phyloP scores from a whole-genome alignment of 805 yeast genomes.

The Nakazawaea holstii region DNA sequence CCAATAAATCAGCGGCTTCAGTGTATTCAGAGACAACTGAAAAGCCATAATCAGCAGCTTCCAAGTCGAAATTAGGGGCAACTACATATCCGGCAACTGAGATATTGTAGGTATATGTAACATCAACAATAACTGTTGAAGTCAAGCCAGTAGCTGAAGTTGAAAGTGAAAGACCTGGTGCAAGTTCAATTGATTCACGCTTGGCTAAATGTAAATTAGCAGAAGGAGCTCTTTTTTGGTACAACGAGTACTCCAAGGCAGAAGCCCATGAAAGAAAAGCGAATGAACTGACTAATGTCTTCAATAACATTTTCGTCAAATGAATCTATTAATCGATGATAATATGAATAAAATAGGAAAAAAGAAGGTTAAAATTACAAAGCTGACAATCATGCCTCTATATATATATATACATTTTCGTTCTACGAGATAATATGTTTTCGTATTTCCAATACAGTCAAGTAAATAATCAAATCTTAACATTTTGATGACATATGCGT shows the following conservation, averaged over 20 bases:
- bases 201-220: not conserved
- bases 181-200: not conserved
- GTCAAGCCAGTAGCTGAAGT: conserved; percentile 7
- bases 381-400: too few relatives aligned
- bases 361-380: not conserved
- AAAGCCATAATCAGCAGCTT: conserved; percentile 8
- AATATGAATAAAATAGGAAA: not conserved
- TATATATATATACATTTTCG: too few relatives aligned
- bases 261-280: conserved; percentile 4
- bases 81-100: conserved; percentile 7
- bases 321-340: too few relatives aligned
- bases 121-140: conserved; percentile 7
- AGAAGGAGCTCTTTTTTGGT: conserved; percentile 1
- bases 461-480: too few relatives aligned
- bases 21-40: conserved; percentile 4
- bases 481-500: too few relatives aligned
- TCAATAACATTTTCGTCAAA: not conserved
- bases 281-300: conserved; percentile 3
- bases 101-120: conserved; percentile 5
- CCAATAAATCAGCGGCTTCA: conserved; percentile 1
- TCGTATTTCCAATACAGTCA: too few relatives aligned
- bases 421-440: too few relatives aligned
- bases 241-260: conserved; percentile 2
- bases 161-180: conserved; percentile 1
- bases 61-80: conserved; percentile 1